A percentile compares a stretch with the other conserved stretches of the same genome.
phyloP scores from a whole-genome alignment of 805 yeast species.

The Tetrapisispora taiwanensis region DNA sequence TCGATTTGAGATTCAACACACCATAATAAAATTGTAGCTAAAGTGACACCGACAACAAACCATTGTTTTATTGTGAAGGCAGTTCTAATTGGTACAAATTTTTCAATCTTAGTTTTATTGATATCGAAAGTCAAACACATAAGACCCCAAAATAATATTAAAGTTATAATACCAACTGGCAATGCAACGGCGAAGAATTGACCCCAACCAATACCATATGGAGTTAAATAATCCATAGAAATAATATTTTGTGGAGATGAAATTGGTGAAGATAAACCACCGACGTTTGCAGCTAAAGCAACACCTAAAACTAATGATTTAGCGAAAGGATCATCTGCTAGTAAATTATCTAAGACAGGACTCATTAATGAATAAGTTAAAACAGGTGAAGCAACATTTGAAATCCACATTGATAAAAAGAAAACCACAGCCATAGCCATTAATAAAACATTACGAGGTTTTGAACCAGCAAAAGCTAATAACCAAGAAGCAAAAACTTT shows the following conservation, averaged over 20 bases:
- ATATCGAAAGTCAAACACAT: slow-evolving; percentile 47
- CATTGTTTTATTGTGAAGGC: slow-evolving; percentile 61
- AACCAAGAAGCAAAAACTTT: slow-evolving; percentile 80
- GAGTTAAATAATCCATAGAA: slow-evolving; percentile 72
- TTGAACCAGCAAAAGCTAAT: slow-evolving; percentile 68
- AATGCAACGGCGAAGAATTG: slow-evolving; percentile 85
- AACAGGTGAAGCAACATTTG: slow-evolving; percentile 95
- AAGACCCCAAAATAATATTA: slow-evolving; percentile 61
- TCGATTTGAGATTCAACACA: slow-evolving; percentile 72
- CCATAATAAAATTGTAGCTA: slow-evolving; percentile 76
- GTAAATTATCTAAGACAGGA: slow-evolving; percentile 72
- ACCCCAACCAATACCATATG: slow-evolving; percentile 63
- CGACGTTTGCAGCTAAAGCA: slow-evolving; percentile 84
- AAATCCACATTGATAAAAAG: slow-evolving; percentile 87
- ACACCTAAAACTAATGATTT: slow-evolving; percentile 81
- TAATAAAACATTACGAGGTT: slow-evolving; percentile 66
- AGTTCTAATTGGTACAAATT: slow-evolving; percentile 46
- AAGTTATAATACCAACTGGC: slow-evolving; percentile 60
- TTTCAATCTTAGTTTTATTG: slow-evolving; percentile 36
- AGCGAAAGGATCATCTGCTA: slow-evolving; percentile 68
- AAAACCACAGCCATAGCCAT: slow-evolving; percentile 79
- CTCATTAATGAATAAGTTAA: slow-evolving; percentile 78
- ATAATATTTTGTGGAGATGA: slow-evolving; percentile 93
- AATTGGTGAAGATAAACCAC: slow-evolving; percentile 95
- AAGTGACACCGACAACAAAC: slow-evolving; percentile 60